Evolutionary conservation across 345 rosid genomes (phyloP).

Genomic region (Noccaea bulbosa): DNA sequence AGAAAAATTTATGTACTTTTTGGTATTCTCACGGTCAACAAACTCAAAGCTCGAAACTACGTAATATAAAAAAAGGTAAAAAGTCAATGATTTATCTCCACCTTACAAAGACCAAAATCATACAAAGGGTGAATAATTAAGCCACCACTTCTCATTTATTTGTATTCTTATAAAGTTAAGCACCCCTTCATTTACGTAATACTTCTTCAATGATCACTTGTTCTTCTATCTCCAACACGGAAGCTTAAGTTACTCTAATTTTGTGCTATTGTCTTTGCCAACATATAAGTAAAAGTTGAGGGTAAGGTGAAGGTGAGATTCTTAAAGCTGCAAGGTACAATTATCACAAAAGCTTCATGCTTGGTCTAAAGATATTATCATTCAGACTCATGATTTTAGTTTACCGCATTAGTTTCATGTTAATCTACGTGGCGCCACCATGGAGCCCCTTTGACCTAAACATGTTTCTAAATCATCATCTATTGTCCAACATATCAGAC

Average conservation of each 20-base stretch:
- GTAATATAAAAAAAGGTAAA: background rate
- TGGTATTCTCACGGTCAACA: constrained; percentile 24
- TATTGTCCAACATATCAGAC: constrained; percentile 41
- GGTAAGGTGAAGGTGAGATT: constrained; percentile 21
- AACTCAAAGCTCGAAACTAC: constrained; percentile 19
- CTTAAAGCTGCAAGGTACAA: constrained; percentile 35
- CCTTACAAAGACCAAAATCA: background rate
- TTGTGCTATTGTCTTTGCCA: constrained; percentile 9
- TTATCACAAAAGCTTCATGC: constrained; percentile 45
- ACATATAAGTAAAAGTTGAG: constrained; percentile 1
- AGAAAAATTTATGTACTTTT: background rate
- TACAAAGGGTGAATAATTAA: too few species aligned
- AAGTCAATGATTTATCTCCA: constrained; percentile 18
- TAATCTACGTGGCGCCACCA: constrained; percentile 33
- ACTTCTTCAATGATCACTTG: constrained; percentile 31
- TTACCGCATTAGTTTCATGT: constrained; percentile 41
- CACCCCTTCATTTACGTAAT: constrained; percentile 26
- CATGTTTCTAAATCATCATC: constrained; percentile 45
- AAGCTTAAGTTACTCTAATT: constrained; percentile 5
- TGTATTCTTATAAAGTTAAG: background rate
- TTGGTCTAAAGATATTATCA: constrained; percentile 45
- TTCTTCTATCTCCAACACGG: constrained; percentile 31
- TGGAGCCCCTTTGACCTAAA: constrained; percentile 45
- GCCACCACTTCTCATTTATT: too few species aligned
- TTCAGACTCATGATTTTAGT: constrained; percentile 42